A percentile compares a stretch with the other conserved stretches of the same genome.
phyloP scores from a whole-genome alignment of 2,329 filamentous ascomycete species.

The Penicillium paneum region DNA sequence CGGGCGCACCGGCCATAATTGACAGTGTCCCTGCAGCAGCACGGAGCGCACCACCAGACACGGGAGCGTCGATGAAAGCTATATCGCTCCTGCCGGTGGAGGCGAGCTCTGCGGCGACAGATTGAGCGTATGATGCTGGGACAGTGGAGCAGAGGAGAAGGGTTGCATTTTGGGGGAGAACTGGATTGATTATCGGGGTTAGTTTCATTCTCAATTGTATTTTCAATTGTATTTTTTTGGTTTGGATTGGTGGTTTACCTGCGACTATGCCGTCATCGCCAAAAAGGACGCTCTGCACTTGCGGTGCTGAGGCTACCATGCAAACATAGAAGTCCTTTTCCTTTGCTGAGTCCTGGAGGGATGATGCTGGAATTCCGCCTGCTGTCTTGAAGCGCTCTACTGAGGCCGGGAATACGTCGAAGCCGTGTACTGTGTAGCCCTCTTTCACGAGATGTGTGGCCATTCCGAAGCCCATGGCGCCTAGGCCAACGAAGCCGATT shows the following conservation, averaged over 20 bases:
- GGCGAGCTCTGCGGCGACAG: conserved; percentile 57
- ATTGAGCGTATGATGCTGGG: conserved; percentile 62
- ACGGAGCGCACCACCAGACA: conserved; percentile 66
- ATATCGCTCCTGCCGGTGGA: conserved; percentile 60
- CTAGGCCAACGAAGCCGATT: conserved; percentile 70
- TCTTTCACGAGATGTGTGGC: conserved; percentile 67
- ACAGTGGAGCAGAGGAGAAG: conserved; percentile 70
- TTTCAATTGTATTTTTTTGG: neutral
- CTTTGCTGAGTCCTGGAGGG: conserved; percentile 60
- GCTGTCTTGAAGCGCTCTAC: conserved; percentile 63
- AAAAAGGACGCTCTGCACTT: conserved; percentile 65
- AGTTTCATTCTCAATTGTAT: neutral
- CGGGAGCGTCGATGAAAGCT: conserved; percentile 66
- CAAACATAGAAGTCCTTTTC: conserved; percentile 62
- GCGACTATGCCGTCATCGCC: conserved; percentile 52
- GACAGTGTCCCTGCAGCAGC: conserved; percentile 70
- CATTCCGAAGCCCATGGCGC: conserved; percentile 81
- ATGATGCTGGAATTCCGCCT: conserved; percentile 59
- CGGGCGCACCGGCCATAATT: conserved; percentile 67
- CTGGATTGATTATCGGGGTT: conserved; percentile 11
- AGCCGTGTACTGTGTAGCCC: conserved; percentile 66
- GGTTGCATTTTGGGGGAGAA: conserved; percentile 56
- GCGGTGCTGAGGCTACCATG: conserved; percentile 72
- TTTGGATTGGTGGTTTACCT: conserved; percentile 8
- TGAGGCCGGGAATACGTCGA: conserved; percentile 66